Base-by-base conservation (phyloP, 148 eudicot species). In the Silene uniflora region DNA sequence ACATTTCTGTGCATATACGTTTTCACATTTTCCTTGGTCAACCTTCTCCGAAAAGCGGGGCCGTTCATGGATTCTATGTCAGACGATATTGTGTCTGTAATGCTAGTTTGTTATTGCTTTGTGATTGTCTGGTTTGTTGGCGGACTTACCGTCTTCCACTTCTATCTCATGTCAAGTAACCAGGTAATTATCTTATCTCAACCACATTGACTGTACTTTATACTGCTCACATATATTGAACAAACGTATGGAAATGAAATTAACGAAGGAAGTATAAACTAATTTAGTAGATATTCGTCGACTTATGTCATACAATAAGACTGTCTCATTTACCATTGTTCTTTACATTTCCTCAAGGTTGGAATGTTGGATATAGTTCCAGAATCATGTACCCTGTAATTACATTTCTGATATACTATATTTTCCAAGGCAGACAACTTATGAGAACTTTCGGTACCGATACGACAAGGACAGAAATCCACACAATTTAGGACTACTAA, bases 81-180 rank as follows among this genome's bases (percentile, higher is more conserved):
- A 23, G 60, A 52, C 21, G 90, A 88, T 67, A 11, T 84, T 21
- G 67, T 85, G 67, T 89, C 98, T 35, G 93, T 86, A 71, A 39
- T 87, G 73, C 91, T 92, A 64, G 87, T 86, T 7, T 79, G 83
- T 27, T 92, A 90, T 74, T 86, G 90, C 84, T 92, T 92, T 76
- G 75, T 92, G 56, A 78, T 86, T 18, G 83, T 90, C 44, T 92
- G 96, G 98, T 92, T 92, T 75, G 91, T 92, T 4, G 98, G 98
- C 2, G 98, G 98, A 16, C 89, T 92, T 49, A 80, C 93, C 7
- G 81, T 87, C 72, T 92, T 92, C 77, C 98, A 90, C 77, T 75
- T 90, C 67, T 92, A 89, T 70, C 83, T 92, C 22, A 92, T 90
- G 68, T 81, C 86, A 82, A 87, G 88, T 35, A 92, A 92, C 69